Evolutionary conservation across 2,329 filamentous ascomycete genomes (phyloP), one percentile per base, ranked within the genome.

Genomic region (Scleromitrula shiraiana): DNA sequence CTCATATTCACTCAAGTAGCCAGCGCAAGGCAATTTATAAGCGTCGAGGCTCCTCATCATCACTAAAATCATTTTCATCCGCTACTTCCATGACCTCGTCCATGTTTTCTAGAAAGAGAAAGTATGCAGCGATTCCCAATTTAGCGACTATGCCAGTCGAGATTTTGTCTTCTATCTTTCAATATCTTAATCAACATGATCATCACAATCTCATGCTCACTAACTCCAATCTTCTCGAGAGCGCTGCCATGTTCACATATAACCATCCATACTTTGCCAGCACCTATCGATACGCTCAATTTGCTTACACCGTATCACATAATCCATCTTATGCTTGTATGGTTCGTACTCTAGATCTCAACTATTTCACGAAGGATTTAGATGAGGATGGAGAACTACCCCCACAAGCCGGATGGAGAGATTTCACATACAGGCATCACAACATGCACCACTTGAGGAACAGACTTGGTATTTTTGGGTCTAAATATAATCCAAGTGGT

Each of bases 201-300:
- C 45, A 56, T 5, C 50, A 49, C 30, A 35, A 47, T 22, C 38
- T 60, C 5, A 52, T 56, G 36, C 46, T 55, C 17, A 45, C 53
- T 4, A 50, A 50, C 39, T 39, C 50, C 7, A 52, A 50, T n/a
- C 35, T 57, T 4, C 30, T 41, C 12, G 56, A 57, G 37, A 35
- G 49, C 10, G 53, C 57, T 15, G 50, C 51, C 12, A 36, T 36
- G 9, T 41, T 50, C 41, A 38, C 59, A 9, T 59, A 60, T 23
- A 27, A 29, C 7, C n/a, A 37, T 2, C 57, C 58, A 0, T 7
- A 44, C 10, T 60, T 60, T 37, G 50, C 49, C 8, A 54, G 52
- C 10, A 58, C 58, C 10, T 60, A 59, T 40, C 56, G 57, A 19
- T 56, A 54, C 27, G 57, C 56, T 1, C 58, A 60, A 48, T 59